Base-by-base conservation (phyloP, 2,329 filamentous ascomycete species). In the Nemania sp. region DNA sequence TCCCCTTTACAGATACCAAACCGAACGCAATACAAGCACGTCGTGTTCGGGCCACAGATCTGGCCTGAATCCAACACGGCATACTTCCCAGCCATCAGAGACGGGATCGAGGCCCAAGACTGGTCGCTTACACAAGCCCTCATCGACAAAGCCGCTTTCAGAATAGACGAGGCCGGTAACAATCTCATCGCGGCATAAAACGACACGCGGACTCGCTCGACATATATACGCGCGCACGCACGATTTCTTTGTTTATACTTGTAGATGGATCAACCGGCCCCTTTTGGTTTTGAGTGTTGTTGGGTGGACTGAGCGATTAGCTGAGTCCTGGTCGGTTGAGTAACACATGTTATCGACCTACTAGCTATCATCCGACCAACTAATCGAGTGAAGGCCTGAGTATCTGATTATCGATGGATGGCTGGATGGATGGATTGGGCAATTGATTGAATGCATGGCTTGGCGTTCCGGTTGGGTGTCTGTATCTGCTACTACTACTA, bases 1-100 rank as follows among this genome's bases (percentile, higher is more conserved):
- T 22, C 17, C 17, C 6, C 6, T 28, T 12, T 28, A 23, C 51
- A 91, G 88, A 81, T 96, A 4, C 89, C 90, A 33, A 90, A 90
- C 64, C 86, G 93, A 60, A 89, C 89, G 5, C 94, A 97, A 73
- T 99, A 91, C 79, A 96, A 95, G 72, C 94, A 97, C 72, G 81
- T 95, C 66, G 75, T 99, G 52, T 96, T 92, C 68, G 93, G 89
- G 1, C 94, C 94, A 0, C 83, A 90, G 66, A 76, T 83, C 2
- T 92, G 90, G 87, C 86, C 86, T 28, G 83, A 81, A 31, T 82
- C 86, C 61, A 81, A 88, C 26, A 81, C 82, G 51, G 81, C 82
- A 0, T 83, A 83, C 57, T 95, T 95, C 73, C 93, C 93, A 0
- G 87, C 86, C n/a, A 88, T 97, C 51, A 81, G 90, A 52, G 92